phyloP scores from a whole-genome alignment of 495 filamentous ascomycete species.

The Penicillium mononematosum region DNA sequence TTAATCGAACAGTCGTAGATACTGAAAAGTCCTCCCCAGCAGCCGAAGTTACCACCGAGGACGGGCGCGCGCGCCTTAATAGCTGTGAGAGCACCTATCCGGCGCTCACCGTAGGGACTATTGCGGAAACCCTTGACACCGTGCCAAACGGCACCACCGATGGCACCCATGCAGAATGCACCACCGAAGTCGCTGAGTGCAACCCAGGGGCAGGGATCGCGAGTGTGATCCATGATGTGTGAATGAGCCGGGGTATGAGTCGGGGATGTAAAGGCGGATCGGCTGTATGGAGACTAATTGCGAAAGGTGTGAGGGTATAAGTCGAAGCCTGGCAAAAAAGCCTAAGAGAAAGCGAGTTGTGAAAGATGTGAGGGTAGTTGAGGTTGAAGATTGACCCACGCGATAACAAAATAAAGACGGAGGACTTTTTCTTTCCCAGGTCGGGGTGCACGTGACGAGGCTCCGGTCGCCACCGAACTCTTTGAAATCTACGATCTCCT shows the following conservation, averaged over 20 bases:
- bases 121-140: conserved; percentile 96
- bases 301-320: not conserved
- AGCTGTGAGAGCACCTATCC: conserved; percentile 93
- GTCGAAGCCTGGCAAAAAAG: not conserved
- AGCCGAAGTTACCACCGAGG: conserved; percentile 94
- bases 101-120: conserved; percentile 84
- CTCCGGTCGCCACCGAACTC: not conserved
- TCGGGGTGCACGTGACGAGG: not conserved
- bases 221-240: conserved; percentile 79
- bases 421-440: not conserved
- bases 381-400: not conserved
- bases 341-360: not conserved
- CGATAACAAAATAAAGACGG: not conserved
- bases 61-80: conserved; percentile 97
- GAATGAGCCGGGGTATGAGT: not conserved
- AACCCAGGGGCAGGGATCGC: conserved; percentile 97
- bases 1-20: conserved; percentile 97
- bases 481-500: not conserved
- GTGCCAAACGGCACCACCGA: conserved; percentile 96
- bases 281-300: not conserved
- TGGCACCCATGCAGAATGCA: conserved; percentile 93
- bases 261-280: not conserved
- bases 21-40: conserved; percentile 93
- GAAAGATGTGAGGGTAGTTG: not conserved
- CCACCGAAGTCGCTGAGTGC: conserved; percentile 95